Evolutionary conservation across 2,329 filamentous ascomycete genomes (phyloP), one percentile per base, ranked within the genome.

Genomic region (Thielaviopsis cerberus): DNA sequence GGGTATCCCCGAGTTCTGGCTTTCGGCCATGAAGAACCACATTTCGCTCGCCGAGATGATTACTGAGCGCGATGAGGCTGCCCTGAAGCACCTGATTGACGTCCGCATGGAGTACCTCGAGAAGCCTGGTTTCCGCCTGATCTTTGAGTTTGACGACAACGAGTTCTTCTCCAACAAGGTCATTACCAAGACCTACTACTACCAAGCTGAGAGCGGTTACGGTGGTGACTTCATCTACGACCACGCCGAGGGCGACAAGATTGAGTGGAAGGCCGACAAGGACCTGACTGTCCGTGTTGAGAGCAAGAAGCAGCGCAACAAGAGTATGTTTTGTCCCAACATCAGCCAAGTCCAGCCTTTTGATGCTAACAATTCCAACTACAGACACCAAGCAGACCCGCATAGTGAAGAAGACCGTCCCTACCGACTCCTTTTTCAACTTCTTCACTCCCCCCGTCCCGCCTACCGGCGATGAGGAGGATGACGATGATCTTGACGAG

Each of bases 21-120:
- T 98, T 55, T 96, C 91, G 62, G 91, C 94, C 65, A 97, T 98
- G 91, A 98, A 98, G 81, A 98, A 98, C 78, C 91, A 96, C 71
- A 82, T 92, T 67, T 94, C 90, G 27, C 83, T 98, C 59, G 88
- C 91, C 59, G 94, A 98, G 74, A 95, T 96, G 82, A 96, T 98
- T 70, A 98, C 92, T 67, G 92, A 97, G 67, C 86, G 89, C 64
- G 92, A 98, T 69, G 92, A 98, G 80, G 83, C 81, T 64, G 92
- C 90, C 57, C 83, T 98, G 60, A 94, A 94, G 75, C 79, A 85
- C 68, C 78, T 98, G 59, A 84, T 80, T 64, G 91, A 98, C 69
- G 88, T 98, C 66, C 89, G 91, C 69, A 96, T 98, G 91, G 91
- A 98, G 75, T 98, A 98, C 71, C 86, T 97, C 64, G 91, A 98